Conservation (phyloP, 2,329 filamentous ascomycete genomes). For the Trichoderma arundinaceum region DNA sequence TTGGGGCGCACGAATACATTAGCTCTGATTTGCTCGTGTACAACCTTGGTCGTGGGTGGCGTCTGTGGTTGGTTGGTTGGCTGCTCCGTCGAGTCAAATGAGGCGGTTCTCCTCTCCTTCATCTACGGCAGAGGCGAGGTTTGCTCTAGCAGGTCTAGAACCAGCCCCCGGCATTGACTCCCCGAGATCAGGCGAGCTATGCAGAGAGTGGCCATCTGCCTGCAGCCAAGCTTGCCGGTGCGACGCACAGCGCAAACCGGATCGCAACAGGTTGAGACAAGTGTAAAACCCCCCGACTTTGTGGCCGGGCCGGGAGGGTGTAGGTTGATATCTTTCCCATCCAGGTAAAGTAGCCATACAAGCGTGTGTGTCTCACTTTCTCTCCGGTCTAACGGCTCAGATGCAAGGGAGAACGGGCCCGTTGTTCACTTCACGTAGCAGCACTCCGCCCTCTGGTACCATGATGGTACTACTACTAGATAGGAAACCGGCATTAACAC, state of each 20-base stretch:
- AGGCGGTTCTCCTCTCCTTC: neutral
- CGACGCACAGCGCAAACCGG: constrained; percentile 15
- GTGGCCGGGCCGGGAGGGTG: neutral
- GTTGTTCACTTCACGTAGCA: constrained; percentile 1
- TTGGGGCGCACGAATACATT: constrained; percentile 5
- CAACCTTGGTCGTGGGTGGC: neutral
- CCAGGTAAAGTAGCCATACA: constrained; percentile 4
- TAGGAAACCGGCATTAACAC: neutral
- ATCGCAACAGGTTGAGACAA: constrained; percentile 16
- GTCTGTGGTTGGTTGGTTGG: constrained; percentile 13
- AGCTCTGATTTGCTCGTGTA: neutral
- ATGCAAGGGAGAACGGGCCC: constrained; percentile 2
- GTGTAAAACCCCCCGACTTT: neutral
- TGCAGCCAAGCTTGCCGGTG: constrained; percentile 18
- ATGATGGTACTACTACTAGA: neutral
- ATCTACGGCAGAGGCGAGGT: neutral
- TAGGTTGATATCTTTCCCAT: neutral
- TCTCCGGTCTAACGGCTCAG: constrained; percentile 5
- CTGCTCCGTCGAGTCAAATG: neutral
- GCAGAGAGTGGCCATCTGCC: constrained; percentile 1
- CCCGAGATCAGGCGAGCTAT: constrained; percentile 17
- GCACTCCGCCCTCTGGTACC: neutral
- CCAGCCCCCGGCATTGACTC: constrained; percentile 5
- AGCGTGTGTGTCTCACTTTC: constrained; percentile 1
- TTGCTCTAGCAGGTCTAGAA: constrained; percentile 6